phyloP scores from a whole-genome alignment of 2,329 filamentous ascomycete species.

The Diaporthe aspalathi region DNA sequence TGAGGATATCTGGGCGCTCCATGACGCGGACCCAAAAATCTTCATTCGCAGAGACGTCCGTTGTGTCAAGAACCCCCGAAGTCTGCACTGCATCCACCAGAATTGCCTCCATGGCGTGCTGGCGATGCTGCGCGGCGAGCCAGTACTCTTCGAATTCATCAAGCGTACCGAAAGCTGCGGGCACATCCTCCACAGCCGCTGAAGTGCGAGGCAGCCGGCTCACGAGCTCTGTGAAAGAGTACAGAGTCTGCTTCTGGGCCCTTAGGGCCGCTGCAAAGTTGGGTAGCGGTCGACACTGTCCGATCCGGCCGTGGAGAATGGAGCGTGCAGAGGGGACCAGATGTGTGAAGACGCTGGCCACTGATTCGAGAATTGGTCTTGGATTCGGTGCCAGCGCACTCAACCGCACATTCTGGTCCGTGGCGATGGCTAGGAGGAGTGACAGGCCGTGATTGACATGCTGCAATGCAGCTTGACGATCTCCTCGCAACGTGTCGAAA shows the following conservation, averaged over 20 bases:
- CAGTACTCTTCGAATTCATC: conserved; percentile 12
- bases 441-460: conserved; percentile 16
- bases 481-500: conserved; percentile 43
- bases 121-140: background rate
- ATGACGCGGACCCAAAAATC: conserved; percentile 7
- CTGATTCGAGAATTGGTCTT: conserved; percentile 7
- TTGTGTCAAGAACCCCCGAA: conserved; percentile 1
- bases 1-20: background rate
- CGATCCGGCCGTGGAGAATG: conserved; percentile 43
- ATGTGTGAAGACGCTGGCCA: conserved; percentile 3
- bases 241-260: conserved; percentile 42
- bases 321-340: conserved; percentile 36
- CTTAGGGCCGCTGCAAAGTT: conserved; percentile 42
- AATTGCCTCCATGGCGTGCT: conserved; percentile 1
- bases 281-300: conserved; percentile 42
- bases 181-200: conserved; percentile 38
- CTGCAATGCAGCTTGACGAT: conserved; percentile 39
- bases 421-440: conserved; percentile 43
- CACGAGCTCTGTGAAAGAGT: conserved; percentile 45
- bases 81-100: background rate
- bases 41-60: background rate
- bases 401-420: conserved; percentile 40
- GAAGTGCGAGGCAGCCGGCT: conserved; percentile 40
- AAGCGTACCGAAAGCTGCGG: conserved; percentile 30
- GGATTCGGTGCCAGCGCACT: background rate